Percentiles rank a stretch among this genome's conserved stretches.
phyloP scores from a whole-genome alignment of 169 alveolate species.

The Perkinsus marinus region DNA sequence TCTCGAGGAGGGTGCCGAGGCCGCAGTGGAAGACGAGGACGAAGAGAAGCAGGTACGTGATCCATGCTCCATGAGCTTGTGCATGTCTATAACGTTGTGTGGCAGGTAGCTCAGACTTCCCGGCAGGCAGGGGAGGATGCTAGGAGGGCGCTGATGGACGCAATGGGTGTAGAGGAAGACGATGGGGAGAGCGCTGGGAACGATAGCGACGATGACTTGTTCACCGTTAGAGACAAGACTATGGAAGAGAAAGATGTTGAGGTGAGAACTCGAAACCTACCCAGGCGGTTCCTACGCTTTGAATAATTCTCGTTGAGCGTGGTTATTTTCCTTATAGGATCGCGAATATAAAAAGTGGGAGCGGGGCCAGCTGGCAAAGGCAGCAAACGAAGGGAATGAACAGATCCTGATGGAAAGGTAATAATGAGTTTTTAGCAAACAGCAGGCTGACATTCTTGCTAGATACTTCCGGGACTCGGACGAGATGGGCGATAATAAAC shows the following conservation, averaged over 20 bases:
- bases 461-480: not conserved
- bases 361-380: not conserved
- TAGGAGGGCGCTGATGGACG: not conserved
- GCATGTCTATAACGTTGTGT: not conserved
- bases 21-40: not conserved
- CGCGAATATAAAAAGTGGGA: not conserved
- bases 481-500: not conserved
- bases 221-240: not conserved
- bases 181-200: not conserved
- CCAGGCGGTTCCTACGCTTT: no score
- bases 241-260: not conserved
- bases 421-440: not conserved
- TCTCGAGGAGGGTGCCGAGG: not conserved
- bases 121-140: not conserved
- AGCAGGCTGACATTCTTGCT: no score
- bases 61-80: not conserved
- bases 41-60: not conserved
- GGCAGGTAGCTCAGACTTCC: not conserved
- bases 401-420: not conserved
- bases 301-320: no score
- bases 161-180: not conserved
- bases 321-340: not conserved
- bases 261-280: not conserved
- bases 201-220: not conserved
- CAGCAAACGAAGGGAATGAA: not conserved